These are phyloP conservation scores for Cicer judaicum DNA, from an alignment of 306 rosid species.

Conservation along the genomic window DNA sequence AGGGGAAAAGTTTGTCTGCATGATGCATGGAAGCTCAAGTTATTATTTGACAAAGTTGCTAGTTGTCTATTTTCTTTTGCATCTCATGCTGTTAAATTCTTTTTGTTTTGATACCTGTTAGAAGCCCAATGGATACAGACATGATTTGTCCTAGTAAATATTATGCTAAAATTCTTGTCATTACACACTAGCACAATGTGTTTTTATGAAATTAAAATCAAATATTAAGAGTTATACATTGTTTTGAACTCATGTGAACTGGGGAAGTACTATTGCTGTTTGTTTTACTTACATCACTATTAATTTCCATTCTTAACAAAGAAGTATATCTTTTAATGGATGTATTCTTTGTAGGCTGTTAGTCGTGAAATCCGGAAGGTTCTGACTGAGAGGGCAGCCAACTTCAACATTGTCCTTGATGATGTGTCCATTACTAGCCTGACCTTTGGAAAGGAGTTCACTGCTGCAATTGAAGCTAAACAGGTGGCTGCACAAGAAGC, in stretches of 20 bases:
- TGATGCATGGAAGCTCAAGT: slow-evolving; percentile 25
- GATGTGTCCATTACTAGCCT: slow-evolving; percentile 83
- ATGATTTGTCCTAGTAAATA: neutral
- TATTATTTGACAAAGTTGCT: slow-evolving; percentile 24
- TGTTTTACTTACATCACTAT: neutral
- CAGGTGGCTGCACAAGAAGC: slow-evolving; percentile 98
- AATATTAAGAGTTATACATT: neutral
- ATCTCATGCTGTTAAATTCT: neutral
- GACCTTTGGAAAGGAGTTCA: slow-evolving; percentile 89
- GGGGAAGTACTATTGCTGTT: slow-evolving; percentile 1
- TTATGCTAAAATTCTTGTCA: slow-evolving; percentile 1
- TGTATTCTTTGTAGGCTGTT: slow-evolving; percentile 63
- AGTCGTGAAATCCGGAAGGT: slow-evolving; percentile 84
- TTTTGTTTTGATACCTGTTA: neutral
- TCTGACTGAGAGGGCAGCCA: slow-evolving; percentile 80
- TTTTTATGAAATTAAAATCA: slow-evolving; percentile 18
- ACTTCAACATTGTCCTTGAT: slow-evolving; percentile 85
- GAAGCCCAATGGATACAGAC: slow-evolving; percentile 6
- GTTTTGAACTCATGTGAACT: neutral
- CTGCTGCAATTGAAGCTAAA: slow-evolving; percentile 92
- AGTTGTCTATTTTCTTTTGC: slow-evolving; percentile 18
- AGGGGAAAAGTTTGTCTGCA: slow-evolving; percentile 26
- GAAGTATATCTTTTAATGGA: neutral
- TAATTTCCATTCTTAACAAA: neutral
- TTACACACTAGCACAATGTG: neutral